phyloP scores from a whole-genome alignment of 2,329 filamentous ascomycete genomes.

The Penicillium polonicum region DNA sequence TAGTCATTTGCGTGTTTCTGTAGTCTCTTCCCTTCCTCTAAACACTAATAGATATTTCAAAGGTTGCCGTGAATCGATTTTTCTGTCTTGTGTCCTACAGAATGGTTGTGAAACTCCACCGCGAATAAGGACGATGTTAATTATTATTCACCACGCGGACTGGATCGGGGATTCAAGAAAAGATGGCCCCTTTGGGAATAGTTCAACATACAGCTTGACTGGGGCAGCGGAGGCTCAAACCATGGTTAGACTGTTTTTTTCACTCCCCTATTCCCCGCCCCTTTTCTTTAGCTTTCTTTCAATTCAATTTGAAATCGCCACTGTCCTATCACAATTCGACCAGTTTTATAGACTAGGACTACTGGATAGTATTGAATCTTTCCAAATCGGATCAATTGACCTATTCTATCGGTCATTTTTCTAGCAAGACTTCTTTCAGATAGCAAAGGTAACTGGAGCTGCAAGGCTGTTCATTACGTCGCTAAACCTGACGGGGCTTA shows the following conservation, averaged over 20 bases:
- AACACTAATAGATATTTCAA: too few species aligned
- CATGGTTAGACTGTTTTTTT: conserved; percentile 27
- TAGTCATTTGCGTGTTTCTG: not conserved
- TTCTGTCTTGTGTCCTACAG: not conserved
- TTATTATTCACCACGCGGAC: conserved; percentile 22
- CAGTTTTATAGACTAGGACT: not conserved
- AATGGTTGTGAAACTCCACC: conserved; percentile 5
- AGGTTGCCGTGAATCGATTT: not conserved
- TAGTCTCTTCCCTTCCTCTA: not conserved
- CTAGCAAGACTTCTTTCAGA: conserved; percentile 1
- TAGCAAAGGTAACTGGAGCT: conserved; percentile 12
- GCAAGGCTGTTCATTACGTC: conserved; percentile 18
- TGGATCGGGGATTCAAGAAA: conserved; percentile 21
- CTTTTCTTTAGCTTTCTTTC: conserved; percentile 17
- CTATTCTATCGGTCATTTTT: not conserved
- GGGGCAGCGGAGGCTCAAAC: conserved; percentile 33
- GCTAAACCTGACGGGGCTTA: conserved; percentile 19
- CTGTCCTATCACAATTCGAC: not conserved
- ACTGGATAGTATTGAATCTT: not conserved
- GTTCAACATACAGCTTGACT: conserved; percentile 11
- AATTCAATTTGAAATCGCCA: not conserved
- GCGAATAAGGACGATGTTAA: conserved; percentile 23
- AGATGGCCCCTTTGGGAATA: conserved; percentile 26
- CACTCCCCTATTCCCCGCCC: conserved; percentile 17
- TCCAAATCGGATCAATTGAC: not conserved